These are phyloP conservation scores for Clarireedia homoeocarpa DNA, from an alignment of 2,329 filamentous ascomycete genomes.

Conservation along the genomic window DNA sequence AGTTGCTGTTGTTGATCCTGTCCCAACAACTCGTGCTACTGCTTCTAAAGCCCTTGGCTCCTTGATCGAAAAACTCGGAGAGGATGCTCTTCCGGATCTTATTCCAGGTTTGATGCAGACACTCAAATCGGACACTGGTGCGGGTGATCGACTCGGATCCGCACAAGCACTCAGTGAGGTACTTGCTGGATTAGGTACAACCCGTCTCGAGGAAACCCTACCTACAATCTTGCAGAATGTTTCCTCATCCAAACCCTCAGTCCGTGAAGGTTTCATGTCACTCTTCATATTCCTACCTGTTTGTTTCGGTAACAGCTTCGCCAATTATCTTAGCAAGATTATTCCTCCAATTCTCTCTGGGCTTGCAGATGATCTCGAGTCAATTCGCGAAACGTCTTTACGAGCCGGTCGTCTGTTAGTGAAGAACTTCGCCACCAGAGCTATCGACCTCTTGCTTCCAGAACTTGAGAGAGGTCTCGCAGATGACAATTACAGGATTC, in stretches of 20 bases:
- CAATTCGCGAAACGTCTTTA: slow-evolving; percentile 92
- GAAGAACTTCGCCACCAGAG: slow-evolving; percentile 95
- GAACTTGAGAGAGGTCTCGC: slow-evolving; percentile 93
- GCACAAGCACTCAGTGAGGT: slow-evolving; percentile 96
- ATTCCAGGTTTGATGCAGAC: slow-evolving; percentile 97
- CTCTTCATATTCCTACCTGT: slow-evolving; percentile 98
- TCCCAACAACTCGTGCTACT: slow-evolving; percentile 91
- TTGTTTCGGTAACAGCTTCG: slow-evolving; percentile 97
- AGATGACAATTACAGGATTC: slow-evolving; percentile 96
- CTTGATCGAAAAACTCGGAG: slow-evolving; percentile 94
- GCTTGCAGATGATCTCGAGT: slow-evolving; percentile 90
- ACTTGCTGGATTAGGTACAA: slow-evolving; percentile 85
- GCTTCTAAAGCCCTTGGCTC: slow-evolving; percentile 94
- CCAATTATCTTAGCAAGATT: slow-evolving; percentile 89
- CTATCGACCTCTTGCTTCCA: slow-evolving; percentile 87
- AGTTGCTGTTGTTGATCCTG: slow-evolving; percentile 84
- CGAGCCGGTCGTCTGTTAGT: slow-evolving; percentile 89
- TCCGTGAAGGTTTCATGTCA: slow-evolving; percentile 98
- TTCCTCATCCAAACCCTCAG: slow-evolving; percentile 78
- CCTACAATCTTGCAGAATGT: slow-evolving; percentile 96
- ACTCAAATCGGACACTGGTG: slow-evolving; percentile 92
- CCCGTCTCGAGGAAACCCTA: slow-evolving; percentile 87
- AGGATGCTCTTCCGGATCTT: slow-evolving; percentile 92
- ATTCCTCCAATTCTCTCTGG: slow-evolving; percentile 93
- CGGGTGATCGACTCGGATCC: slow-evolving; percentile 90